A percentile compares a stretch with the other conserved stretches of the same genome.
phyloP scores from a whole-genome alignment of 2,329 filamentous ascomycete genomes.

The Venturia pyrina region DNA sequence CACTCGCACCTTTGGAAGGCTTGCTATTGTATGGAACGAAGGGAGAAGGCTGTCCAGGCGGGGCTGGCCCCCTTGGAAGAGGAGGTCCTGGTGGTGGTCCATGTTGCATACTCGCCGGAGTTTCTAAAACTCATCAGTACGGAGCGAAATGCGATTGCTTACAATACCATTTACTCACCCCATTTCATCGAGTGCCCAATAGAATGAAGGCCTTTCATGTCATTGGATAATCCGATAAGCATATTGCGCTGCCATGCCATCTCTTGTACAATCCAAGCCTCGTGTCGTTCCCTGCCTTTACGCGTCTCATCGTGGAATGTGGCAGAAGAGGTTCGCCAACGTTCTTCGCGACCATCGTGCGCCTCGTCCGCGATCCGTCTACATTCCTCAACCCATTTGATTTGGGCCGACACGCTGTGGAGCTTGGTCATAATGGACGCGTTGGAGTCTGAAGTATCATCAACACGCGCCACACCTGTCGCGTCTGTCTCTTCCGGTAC shows the following conservation, averaged over 20 bases:
- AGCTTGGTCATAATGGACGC: constrained; percentile 17
- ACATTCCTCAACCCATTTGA: constrained; percentile 30
- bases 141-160: neutral
- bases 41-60: neutral
- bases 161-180: constrained; percentile 12
- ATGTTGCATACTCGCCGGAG: constrained; percentile 2
- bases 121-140: constrained; percentile 5
- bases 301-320: constrained; percentile 29
- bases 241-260: constrained; percentile 22
- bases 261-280: constrained; percentile 24
- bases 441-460: constrained; percentile 2
- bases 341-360: constrained; percentile 28
- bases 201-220: constrained; percentile 20
- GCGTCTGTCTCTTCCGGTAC: neutral
- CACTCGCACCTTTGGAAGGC: neutral
- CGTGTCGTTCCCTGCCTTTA: constrained; percentile 25
- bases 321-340: constrained; percentile 30
- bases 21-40: neutral
- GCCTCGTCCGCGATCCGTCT: constrained; percentile 25
- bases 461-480: neutral
- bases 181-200: constrained; percentile 22
- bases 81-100: neutral
- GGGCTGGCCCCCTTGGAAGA: neutral
- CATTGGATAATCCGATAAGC: constrained; percentile 20
- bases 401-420: constrained; percentile 24